Evolutionary conservation across 768 basidiomycete species (phyloP).

Genomic region (Strobilomyces dryophilus): DNA sequence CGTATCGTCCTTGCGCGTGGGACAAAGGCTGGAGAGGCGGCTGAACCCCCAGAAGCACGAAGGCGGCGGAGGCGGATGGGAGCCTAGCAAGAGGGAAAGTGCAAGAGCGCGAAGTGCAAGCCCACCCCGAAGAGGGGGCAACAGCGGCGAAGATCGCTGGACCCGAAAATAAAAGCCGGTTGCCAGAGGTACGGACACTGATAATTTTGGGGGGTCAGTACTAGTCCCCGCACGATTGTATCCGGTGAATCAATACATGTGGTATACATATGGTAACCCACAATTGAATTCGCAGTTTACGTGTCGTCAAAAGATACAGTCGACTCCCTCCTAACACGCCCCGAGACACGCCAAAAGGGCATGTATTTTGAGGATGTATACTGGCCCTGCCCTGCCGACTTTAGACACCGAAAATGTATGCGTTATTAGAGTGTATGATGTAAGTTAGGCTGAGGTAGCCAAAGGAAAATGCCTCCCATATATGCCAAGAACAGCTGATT

Average conservation of each 20-base stretch:
- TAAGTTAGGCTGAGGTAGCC: no score
- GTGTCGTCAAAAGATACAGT: no score
- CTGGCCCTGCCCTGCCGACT: no score
- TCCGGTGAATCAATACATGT: background rate
- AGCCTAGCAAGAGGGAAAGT: slow-evolving; percentile 65
- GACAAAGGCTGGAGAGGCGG: slow-evolving; percentile 80
- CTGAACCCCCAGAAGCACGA: slow-evolving; percentile 62
- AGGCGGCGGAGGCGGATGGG: slow-evolving; percentile 78
- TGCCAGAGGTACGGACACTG: background rate
- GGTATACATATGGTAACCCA: background rate
- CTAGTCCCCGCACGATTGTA: background rate
- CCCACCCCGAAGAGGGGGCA: slow-evolving; percentile 56
- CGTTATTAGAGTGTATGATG: no score
- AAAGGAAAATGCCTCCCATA: no score
- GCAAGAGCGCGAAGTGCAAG: slow-evolving; percentile 73
- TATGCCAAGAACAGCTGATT: slow-evolving; percentile 1
- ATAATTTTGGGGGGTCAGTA: background rate
- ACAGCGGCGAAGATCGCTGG: slow-evolving; percentile 74
- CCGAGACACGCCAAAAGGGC: no score
- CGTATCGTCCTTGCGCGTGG: slow-evolving; percentile 70
- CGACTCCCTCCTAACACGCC: no score
- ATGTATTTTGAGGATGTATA: no score
- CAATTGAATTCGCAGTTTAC: background rate
- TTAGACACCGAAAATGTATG: no score
- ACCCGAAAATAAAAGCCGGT: slow-evolving; percentile 46